Evolutionary conservation across 2,329 filamentous ascomycete species (phyloP).

Genomic region (Venturia asperata): DNA sequence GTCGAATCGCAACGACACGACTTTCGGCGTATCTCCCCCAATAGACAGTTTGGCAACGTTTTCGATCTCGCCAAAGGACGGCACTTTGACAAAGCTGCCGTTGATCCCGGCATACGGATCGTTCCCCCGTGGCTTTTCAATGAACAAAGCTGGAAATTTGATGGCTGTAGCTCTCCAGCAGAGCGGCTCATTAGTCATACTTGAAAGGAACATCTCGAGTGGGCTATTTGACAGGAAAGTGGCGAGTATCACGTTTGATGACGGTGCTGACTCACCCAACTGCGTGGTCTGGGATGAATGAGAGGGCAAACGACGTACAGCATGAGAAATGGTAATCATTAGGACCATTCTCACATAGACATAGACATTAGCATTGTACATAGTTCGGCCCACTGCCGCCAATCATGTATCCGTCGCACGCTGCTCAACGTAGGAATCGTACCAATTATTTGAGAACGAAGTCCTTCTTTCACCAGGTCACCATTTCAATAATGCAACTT

Average conservation of each 20-base stretch:
- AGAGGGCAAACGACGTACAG: neutral
- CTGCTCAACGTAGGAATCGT: no score
- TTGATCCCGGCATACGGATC: slow-evolving; percentile 57
- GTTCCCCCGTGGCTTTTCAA: slow-evolving; percentile 59
- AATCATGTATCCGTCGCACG: no score
- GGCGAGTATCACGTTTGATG: neutral
- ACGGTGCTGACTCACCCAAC: neutral
- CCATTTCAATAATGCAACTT: no score
- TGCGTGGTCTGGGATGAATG: slow-evolving; percentile 14
- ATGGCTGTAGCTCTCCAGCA: slow-evolving; percentile 60
- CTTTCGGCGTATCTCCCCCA: slow-evolving; percentile 38
- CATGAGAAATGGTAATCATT: no score
- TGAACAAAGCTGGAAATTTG: slow-evolving; percentile 57
- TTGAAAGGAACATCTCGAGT: slow-evolving; percentile 51
- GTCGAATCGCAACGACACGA: slow-evolving; percentile 58
- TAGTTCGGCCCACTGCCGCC: no score
- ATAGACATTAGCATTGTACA: no score
- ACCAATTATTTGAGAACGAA: no score
- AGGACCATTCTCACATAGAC: no score
- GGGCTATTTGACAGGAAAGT: slow-evolving; percentile 45
- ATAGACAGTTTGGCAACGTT: slow-evolving; percentile 60
- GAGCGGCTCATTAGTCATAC: slow-evolving; percentile 54
- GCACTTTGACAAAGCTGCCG: slow-evolving; percentile 51
- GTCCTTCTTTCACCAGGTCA: no score
- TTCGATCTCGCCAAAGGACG: slow-evolving; percentile 36